Base-by-base conservation (phyloP, 176 grass and related monocot species). In the Oryza longistaminata region DNA sequence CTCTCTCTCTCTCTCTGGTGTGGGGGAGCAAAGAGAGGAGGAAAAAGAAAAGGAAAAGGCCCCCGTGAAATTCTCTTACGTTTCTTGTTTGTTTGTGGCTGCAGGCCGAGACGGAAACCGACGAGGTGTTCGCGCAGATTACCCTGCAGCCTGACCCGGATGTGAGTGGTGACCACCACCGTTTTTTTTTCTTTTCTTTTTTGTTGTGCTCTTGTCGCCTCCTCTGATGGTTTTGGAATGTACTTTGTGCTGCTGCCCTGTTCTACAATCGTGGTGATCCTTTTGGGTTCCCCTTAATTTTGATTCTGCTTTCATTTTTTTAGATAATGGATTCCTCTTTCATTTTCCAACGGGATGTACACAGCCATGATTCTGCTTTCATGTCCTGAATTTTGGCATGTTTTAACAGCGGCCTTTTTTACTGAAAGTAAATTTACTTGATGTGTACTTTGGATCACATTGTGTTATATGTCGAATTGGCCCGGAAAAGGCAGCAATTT, bases 111-210 rank as follows among this genome's bases (percentile, higher is more conserved):
- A 74, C 84, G 42, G 96, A 99, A 67, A 96, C 96, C 5, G 93
- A 99, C 78, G 96, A 99, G 83, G 94, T 99, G 64, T 99, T 86
- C 87, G 93, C 93, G 50, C 96, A 99, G 89, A 92, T 99, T 64
- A 93, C 90, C 64, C 86, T 99, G 55, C 91, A 82, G 26, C 96
- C 96, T 0, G 90, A 99, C 37, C 11, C 88, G 17, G 82, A 96
- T 68, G 93, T 99, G 79, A 96, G 91, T 84, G 65, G 19, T 68
- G 44, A 50, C 77, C 76, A 80, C 77, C 82, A 62, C 21, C 3
- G 49, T 53, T 81, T 40, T 40, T 37, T 35, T 37, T 37, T 6
- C 3, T 39, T 7, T 31, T 31, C 29, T 31, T 34, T 34, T 34
- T 35, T 35, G 3, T 70, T 50, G 37, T 81, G 84, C 11, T 65